These are phyloP conservation scores for Alternaria metachromatica DNA, from an alignment of 2,329 filamentous ascomycete genomes.

Conservation along the genomic window DNA sequence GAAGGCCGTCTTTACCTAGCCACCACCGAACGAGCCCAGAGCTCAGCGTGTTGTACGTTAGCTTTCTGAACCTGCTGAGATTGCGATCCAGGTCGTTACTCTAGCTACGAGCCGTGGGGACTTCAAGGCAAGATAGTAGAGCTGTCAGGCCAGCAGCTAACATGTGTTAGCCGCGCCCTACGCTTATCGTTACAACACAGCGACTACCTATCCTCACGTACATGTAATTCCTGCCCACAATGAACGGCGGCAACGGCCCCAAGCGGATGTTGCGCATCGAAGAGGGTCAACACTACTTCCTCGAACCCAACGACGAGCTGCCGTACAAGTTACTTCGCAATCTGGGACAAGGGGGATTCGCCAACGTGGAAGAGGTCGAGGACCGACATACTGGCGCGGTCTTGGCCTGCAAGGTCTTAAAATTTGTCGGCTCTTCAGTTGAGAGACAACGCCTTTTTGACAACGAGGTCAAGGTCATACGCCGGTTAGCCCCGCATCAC, in stretches of 20 bases:
- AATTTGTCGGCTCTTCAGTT: rapidly evolving
- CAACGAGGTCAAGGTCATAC: neutral
- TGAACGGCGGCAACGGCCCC: neutral
- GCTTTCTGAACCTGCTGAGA: too few relatives aligned
- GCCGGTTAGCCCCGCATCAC: neutral
- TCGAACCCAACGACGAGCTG: neutral
- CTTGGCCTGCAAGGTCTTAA: neutral
- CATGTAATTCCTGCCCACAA: neutral
- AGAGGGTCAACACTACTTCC: neutral
- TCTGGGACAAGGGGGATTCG: neutral
- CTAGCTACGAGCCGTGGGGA: too few relatives aligned
- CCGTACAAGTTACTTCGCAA: neutral
- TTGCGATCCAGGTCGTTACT: too few relatives aligned
- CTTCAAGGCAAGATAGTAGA: too few relatives aligned
- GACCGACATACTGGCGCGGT: neutral
- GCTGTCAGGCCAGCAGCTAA: too few relatives aligned
- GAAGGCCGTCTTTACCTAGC: too few relatives aligned
- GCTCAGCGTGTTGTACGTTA: too few relatives aligned
- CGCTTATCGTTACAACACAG: too few relatives aligned
- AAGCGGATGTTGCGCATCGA: neutral
- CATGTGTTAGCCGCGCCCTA: too few relatives aligned
- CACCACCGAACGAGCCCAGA: too few relatives aligned
- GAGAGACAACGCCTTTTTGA: neutral
- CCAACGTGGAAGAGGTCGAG: neutral
- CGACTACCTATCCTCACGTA: too few relatives aligned